phyloP scores from a whole-genome alignment of 495 filamentous ascomycete species.

The Hamigera avellanea region DNA sequence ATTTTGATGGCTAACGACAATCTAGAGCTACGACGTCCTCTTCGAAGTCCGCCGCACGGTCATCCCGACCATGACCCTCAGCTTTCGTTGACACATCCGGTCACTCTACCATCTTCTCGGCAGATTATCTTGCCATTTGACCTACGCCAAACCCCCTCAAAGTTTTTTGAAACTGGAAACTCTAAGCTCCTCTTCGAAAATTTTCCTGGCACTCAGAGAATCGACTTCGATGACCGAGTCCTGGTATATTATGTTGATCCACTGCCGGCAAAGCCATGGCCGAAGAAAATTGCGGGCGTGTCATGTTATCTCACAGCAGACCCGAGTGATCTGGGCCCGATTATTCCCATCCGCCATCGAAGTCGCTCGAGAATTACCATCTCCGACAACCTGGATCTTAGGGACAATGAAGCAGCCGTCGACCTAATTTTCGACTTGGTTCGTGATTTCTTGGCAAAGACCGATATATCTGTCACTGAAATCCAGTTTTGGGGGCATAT shows the following conservation, averaged over 20 bases:
- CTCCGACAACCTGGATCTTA: slow-evolving; percentile 2
- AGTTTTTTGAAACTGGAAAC: neutral
- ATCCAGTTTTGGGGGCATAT: slow-evolving; percentile 4
- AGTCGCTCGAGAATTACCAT: slow-evolving; percentile 1
- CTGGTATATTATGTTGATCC: slow-evolving; percentile 1
- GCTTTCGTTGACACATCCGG: too few species aligned
- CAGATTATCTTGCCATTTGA: neutral
- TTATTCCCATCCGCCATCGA: neutral
- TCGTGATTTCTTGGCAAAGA: slow-evolving; percentile 2
- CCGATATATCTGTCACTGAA: slow-evolving; percentile 3
- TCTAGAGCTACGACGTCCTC: too few species aligned
- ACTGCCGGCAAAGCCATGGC: slow-evolving; percentile 4
- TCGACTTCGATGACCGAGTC: slow-evolving; percentile 2
- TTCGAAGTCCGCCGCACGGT: too few species aligned
- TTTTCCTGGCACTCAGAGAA: neutral
- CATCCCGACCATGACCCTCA: too few species aligned
- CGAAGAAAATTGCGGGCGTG: slow-evolving; percentile 3
- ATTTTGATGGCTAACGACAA: too few species aligned
- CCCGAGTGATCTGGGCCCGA: slow-evolving; percentile 1
- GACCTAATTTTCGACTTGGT: slow-evolving; percentile 2
- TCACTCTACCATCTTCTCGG: neutral
- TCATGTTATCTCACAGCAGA: slow-evolving; percentile 3
- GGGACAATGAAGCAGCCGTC: slow-evolving; percentile 1
- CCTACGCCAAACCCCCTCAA: neutral
- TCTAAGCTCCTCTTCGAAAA: neutral